These are phyloP conservation scores for Didymosphaeria variabile DNA, from an alignment of 2,329 filamentous ascomycete genomes.

Conservation along the genomic window DNA sequence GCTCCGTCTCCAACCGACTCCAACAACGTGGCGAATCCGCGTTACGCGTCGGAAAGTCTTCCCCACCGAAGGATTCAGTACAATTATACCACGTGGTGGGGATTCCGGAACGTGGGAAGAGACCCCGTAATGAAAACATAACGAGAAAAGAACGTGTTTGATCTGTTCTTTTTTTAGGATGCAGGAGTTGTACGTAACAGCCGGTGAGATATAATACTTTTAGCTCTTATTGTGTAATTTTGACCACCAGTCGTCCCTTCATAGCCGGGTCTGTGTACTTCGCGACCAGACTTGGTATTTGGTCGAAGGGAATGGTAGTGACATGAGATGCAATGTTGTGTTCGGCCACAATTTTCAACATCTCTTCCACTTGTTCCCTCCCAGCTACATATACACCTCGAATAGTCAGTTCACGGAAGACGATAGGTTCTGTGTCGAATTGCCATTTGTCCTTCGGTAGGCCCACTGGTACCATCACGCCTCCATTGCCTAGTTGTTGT, in stretches of 20 bases:
- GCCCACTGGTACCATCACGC: slow-evolving; percentile 36
- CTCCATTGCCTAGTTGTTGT: slow-evolving; percentile 32
- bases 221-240: slow-evolving; percentile 18
- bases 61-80: not conserved
- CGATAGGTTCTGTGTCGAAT: slow-evolving; percentile 36
- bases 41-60: not conserved
- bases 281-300: slow-evolving; percentile 32
- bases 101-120: not conserved
- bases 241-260: slow-evolving; percentile 36
- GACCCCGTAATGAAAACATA: not conserved
- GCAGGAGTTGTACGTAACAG: not conserved
- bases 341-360: slow-evolving; percentile 34
- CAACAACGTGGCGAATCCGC: slow-evolving; percentile 19
- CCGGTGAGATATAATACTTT: not conserved
- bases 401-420: slow-evolving; percentile 36
- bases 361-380: slow-evolving; percentile 33
- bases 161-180: too few relatives aligned
- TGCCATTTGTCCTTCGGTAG: slow-evolving; percentile 36
- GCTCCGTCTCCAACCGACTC: slow-evolving; percentile 32
- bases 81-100: not conserved
- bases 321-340: slow-evolving; percentile 32
- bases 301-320: slow-evolving; percentile 30
- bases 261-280: slow-evolving; percentile 30
- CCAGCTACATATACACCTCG: slow-evolving; percentile 38
- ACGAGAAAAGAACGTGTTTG: not conserved